Percentiles rank a stretch among this genome's conserved stretches.
Conservation (phyloP, 257 asterid species). For the Capsicum rhomboideum region DNA sequence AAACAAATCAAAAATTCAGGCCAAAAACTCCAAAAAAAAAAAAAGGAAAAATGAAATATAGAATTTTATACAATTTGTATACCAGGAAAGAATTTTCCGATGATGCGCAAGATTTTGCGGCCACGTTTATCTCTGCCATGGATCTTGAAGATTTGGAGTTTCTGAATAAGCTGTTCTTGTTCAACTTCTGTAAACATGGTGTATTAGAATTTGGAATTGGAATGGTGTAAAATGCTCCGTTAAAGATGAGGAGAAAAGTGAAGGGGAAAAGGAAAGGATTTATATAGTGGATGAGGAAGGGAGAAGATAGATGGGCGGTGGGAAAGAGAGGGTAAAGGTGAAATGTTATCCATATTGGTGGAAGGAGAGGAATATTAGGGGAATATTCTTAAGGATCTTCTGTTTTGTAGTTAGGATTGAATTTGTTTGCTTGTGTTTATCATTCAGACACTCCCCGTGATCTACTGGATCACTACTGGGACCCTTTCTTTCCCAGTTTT, state of each 20-base stretch:
- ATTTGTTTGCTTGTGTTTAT: background rate
- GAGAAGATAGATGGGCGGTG: background rate
- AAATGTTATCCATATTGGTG: background rate
- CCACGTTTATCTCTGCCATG: conserved; percentile 72
- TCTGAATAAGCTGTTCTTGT: conserved; percentile 37
- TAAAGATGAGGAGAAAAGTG: background rate
- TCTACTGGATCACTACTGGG: background rate
- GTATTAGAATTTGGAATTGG: background rate
- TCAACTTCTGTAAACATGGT: conserved; percentile 24
- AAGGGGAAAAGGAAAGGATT: background rate
- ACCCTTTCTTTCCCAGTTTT: background rate
- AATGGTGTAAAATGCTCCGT: background rate
- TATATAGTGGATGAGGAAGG: background rate
- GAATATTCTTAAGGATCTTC: conserved; percentile 60
- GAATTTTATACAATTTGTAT: background rate
- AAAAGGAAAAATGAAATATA: background rate
- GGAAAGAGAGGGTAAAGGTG: background rate
- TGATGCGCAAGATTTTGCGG: conserved; percentile 56
- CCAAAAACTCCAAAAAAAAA: background rate
- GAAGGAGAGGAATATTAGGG: background rate
- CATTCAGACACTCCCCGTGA: background rate
- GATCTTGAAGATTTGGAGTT: conserved; percentile 54
- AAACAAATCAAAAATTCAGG: background rate
- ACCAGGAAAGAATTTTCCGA: conserved; percentile 84
- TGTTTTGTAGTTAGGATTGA: background rate